phyloP scores from a whole-genome alignment of 2,329 filamentous ascomycete genomes.

The Ophiostoma montium region DNA sequence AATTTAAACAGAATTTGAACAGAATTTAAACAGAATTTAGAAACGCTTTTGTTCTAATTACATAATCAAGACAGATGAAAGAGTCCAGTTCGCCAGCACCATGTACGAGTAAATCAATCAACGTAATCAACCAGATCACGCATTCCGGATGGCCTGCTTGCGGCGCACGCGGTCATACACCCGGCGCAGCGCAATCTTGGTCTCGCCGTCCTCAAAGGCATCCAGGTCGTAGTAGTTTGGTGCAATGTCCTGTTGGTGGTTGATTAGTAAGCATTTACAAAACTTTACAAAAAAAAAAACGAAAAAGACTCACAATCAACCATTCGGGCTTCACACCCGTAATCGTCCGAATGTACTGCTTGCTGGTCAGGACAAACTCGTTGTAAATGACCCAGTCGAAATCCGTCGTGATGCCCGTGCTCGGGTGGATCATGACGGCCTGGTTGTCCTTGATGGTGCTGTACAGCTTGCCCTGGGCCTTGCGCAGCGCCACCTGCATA shows the following conservation, averaged over 20 bases:
- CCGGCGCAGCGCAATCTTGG: slow-evolving; percentile 52
- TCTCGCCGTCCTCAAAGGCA: slow-evolving; percentile 72
- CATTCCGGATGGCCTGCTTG: slow-evolving; percentile 38
- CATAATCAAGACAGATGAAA: too few relatives aligned
- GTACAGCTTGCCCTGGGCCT: slow-evolving; percentile 78
- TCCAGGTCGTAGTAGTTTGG: slow-evolving; percentile 82
- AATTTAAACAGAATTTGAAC: too few relatives aligned
- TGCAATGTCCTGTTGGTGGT: slow-evolving; percentile 64
- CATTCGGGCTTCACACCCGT: slow-evolving; percentile 88
- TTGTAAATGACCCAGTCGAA: slow-evolving; percentile 98
- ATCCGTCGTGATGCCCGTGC: slow-evolving; percentile 75
- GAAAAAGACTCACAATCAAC: slow-evolving; percentile 53
- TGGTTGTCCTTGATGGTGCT: slow-evolving; percentile 95
- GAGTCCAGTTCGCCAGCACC: too few relatives aligned
- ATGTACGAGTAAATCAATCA: too few relatives aligned
- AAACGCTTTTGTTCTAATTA: too few relatives aligned
- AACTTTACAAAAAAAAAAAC: slow-evolving; percentile 4
- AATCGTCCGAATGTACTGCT: slow-evolving; percentile 94
- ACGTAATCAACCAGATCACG: not conserved
- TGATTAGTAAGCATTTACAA: not conserved
- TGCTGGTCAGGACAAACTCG: slow-evolving; percentile 93
- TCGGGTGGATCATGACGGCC: slow-evolving; percentile 82
- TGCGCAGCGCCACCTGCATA: slow-evolving; percentile 97
- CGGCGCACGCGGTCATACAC: slow-evolving; percentile 46
- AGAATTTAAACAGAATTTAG: too few relatives aligned